Percentiles rank a stretch among this genome's conserved stretches.
phyloP scores from a whole-genome alignment of 768 basidiomycete species.

The Serendipita sp. region DNA sequence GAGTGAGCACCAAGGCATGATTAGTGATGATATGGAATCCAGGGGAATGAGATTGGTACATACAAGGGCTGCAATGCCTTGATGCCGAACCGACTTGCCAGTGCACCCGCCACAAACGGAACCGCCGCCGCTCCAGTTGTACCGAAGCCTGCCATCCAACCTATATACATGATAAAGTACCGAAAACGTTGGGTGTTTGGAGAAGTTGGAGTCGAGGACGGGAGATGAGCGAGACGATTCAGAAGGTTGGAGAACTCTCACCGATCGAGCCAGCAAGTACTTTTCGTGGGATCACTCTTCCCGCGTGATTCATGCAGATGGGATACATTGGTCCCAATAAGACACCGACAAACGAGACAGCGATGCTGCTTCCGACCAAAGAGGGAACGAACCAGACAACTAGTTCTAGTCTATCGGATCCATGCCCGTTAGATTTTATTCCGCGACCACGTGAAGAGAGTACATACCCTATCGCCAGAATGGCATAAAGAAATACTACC shows the following conservation, averaged over 20 bases:
- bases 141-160: conserved; percentile 21
- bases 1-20: too few species aligned
- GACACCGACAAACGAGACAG: conserved; percentile 48
- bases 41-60: conserved; percentile 16
- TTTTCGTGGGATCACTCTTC: conserved; percentile 47
- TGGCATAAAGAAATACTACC: conserved; percentile 24
- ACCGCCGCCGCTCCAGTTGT: conserved; percentile 48
- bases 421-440: background rate
- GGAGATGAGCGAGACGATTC: background rate
- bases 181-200: too few species aligned
- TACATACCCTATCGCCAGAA: conserved; percentile 24
- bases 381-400: conserved; percentile 53
- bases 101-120: conserved; percentile 50
- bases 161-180: conserved; percentile 13
- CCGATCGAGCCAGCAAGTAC: conserved; percentile 40
- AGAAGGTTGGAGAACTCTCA: conserved; percentile 14
- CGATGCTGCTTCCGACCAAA: conserved; percentile 45
- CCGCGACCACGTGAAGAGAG: background rate
- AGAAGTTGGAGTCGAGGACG: background rate
- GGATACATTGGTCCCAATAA: conserved; percentile 67
- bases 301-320: conserved; percentile 24
- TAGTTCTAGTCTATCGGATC: conserved; percentile 36
- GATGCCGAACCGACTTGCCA: conserved; percentile 48
- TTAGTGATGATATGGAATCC: background rate
- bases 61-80: conserved; percentile 46